phyloP scores from a whole-genome alignment of 1,284 basidiomycete genomes.

The Exobasidium cylindrosporum region DNA sequence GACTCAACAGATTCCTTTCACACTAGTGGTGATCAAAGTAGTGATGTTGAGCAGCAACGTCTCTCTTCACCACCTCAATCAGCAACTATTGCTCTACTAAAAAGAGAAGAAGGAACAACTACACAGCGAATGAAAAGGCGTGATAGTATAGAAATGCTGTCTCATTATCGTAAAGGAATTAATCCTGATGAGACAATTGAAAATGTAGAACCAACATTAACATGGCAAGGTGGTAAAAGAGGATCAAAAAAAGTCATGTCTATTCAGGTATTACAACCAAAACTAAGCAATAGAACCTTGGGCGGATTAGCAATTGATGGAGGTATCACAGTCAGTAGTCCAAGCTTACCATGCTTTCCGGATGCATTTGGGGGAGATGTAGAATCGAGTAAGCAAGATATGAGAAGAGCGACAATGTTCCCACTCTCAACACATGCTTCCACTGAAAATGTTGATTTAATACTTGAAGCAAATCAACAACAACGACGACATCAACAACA shows the following conservation, averaged over 20 bases:
- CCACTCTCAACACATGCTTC: neutral
- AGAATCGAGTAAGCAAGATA: neutral
- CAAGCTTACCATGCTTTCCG: constrained; percentile 11
- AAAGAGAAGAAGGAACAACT: constrained; percentile 7
- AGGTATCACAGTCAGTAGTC: constrained; percentile 6
- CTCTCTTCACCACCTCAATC: constrained; percentile 31
- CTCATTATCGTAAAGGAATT: constrained; percentile 45
- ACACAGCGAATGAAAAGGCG: constrained; percentile 26
- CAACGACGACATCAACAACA: neutral
- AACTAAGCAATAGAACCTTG: neutral
- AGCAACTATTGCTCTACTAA: constrained; percentile 17
- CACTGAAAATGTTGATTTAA: neutral
- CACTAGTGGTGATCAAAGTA: neutral
- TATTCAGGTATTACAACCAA: neutral
- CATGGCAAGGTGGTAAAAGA: neutral
- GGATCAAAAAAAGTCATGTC: neutral
- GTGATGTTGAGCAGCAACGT: constrained; percentile 23
- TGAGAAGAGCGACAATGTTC: neutral
- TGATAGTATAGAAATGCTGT: constrained; percentile 46
- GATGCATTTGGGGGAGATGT: constrained; percentile 11
- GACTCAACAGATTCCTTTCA: neutral
- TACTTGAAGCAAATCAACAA: neutral
- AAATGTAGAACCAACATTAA: neutral
- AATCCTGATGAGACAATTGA: neutral
- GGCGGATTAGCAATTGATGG: neutral